These are phyloP conservation scores for Kalmanozyma brasiliensis DNA, from an alignment of 1,284 basidiomycete species.

Conservation along the genomic window DNA sequence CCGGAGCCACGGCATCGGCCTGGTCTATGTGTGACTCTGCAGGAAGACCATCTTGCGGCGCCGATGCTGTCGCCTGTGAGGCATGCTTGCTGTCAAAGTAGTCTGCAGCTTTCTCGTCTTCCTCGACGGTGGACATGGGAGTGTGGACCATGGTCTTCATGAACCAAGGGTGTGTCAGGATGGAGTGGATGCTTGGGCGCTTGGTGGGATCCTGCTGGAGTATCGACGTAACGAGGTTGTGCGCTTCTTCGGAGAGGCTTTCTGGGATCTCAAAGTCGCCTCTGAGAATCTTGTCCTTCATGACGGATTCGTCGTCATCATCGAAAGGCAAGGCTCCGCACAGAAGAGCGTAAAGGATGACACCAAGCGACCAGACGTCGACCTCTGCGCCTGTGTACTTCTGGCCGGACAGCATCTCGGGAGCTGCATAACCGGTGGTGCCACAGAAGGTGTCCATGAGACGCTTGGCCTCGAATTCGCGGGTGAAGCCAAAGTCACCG, in stretches of 20 bases:
- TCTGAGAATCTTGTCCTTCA: constrained; percentile 86
- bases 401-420: constrained; percentile 90
- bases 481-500: constrained; percentile 95
- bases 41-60: too few relatives aligned
- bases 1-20: background rate
- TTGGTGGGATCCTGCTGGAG: constrained; percentile 82
- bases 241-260: constrained; percentile 83
- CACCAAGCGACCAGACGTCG: constrained; percentile 95
- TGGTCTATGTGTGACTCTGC: background rate
- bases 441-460: constrained; percentile 96
- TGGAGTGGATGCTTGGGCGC: constrained; percentile 83
- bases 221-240: constrained; percentile 80
- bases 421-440: constrained; percentile 92
- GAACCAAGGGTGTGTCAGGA: constrained; percentile 92
- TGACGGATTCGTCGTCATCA: constrained; percentile 89
- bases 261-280: constrained; percentile 88
- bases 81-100: constrained; percentile 20
- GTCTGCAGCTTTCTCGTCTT: constrained; percentile 27
- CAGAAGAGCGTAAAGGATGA: constrained; percentile 92
- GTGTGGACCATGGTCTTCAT: constrained; percentile 46
- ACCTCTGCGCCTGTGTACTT: constrained; percentile 96
- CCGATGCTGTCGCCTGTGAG: background rate
- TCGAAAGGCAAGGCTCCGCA: constrained; percentile 96
- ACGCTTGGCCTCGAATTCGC: constrained; percentile 86
- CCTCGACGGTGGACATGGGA: constrained; percentile 57